These are phyloP conservation scores for Colletotrichum agaves DNA, from an alignment of 2,329 filamentous ascomycete genomes.

Conservation along the genomic window DNA sequence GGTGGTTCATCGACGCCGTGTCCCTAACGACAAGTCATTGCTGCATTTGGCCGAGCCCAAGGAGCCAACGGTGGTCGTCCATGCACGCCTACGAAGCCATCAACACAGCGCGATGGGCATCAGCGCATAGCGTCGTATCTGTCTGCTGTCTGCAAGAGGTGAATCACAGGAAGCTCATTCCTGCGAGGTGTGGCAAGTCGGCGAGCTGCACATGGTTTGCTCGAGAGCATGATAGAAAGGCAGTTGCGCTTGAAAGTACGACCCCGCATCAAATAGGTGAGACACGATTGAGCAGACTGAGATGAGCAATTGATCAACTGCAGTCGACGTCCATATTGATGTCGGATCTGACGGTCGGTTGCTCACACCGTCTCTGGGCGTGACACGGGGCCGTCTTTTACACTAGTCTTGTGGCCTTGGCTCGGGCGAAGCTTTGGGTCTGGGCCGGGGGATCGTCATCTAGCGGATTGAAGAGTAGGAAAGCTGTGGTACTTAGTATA, in stretches of 20 bases:
- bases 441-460: slow-evolving; percentile 26
- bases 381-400: neutral
- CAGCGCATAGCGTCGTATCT: slow-evolving; percentile 4
- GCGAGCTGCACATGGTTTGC: slow-evolving; percentile 3
- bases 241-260: slow-evolving; percentile 18
- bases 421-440: slow-evolving; percentile 2
- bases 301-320: slow-evolving; percentile 17
- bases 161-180: neutral
- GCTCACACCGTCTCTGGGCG: slow-evolving; percentile 6
- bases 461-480: neutral
- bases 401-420: neutral
- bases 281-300: neutral
- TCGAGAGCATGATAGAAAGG: neutral
- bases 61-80: neutral
- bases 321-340: neutral
- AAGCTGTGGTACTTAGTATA: slow-evolving; percentile 10
- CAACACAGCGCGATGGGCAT: neutral
- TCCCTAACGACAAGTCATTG: slow-evolving; percentile 2
- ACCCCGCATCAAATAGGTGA: slow-evolving; percentile 20
- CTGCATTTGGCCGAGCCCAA: neutral
- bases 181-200: neutral
- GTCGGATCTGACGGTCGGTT: slow-evolving; percentile 2
- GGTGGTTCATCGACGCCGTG: neutral
- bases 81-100: slow-evolving; percentile 9
- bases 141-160: neutral